Evolutionary conservation across 1,284 basidiomycete species (phyloP), one percentile per base, ranked within the genome.

Genomic region (Thelephora terrestris): DNA sequence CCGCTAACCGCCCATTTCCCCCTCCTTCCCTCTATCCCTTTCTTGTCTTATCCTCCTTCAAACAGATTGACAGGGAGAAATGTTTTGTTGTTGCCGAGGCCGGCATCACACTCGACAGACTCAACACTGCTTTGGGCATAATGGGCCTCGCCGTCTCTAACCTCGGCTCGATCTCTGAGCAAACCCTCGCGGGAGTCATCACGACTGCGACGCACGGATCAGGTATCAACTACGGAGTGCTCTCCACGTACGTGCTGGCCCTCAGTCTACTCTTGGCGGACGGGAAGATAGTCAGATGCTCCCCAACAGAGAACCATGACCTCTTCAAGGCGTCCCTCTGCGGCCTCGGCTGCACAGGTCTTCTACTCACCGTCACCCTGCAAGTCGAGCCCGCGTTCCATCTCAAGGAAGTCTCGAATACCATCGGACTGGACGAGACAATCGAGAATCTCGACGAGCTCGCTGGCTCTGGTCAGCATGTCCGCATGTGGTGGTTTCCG

Each of bases 131-230:
- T 21, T 83, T 98, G 47, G 79, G 76, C 34, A 64, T 70, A n/a
- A 70, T 84, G 56, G 73, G 75, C 25, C 76, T 97, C 20, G 92
- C 93, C 40, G 84, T 99, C 77, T 81, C 79, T 60, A 96, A 92
- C 64, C 75, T 98, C 53, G 96, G 96, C 37, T 95, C 92, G 37
- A 98, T 99, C 62, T 95, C 91, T 36, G 92, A 97, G 65, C 95
- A 98, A 66, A 93, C 93, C 2, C 76, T 99, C 53, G 94, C 79
- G n/a, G 95, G 95, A 29, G 79, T 94, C 54, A 77, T 99, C 60
- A 86, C 92, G 9, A 99, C 96, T 39, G 92, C 92, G 3, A 94
- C 94, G 0, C 95, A 99, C 69, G 95, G 95, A 45, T 85, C 88
- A 2, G 95, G 96, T 29, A 73, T 89, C 53, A 60, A 69, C 38